phyloP scores from a whole-genome alignment of 768 basidiomycete genomes.

The Antrodiella citrinella region DNA sequence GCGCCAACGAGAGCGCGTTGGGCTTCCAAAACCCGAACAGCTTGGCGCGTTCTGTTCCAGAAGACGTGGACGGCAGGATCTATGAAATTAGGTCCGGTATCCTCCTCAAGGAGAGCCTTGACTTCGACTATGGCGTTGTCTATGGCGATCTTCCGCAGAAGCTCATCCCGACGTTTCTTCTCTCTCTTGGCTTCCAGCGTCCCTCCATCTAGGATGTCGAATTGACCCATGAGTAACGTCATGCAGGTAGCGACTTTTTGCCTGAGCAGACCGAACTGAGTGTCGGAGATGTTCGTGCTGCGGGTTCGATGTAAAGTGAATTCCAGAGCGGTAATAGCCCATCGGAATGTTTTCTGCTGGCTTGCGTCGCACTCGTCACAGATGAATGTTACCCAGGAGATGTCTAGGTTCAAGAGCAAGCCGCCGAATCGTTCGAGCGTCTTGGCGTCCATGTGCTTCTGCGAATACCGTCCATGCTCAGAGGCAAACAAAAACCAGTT shows the following conservation, averaged over 20 bases:
- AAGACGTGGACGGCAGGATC: slow-evolving; percentile 64
- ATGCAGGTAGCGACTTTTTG: slow-evolving; percentile 94
- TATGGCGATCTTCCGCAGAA: slow-evolving; percentile 44
- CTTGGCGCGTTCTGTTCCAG: slow-evolving; percentile 62
- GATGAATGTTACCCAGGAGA: slow-evolving; percentile 97
- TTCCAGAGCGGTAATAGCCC: slow-evolving; percentile 95
- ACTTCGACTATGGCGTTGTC: slow-evolving; percentile 7
- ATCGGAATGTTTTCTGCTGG: slow-evolving; percentile 92
- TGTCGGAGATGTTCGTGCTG: slow-evolving; percentile 76
- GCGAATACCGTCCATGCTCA: slow-evolving; percentile 86
- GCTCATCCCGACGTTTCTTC: slow-evolving; percentile 73
- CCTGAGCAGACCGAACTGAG: slow-evolving; percentile 85
- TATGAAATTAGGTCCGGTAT: slow-evolving; percentile 36
- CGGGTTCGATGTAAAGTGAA: slow-evolving; percentile 85
- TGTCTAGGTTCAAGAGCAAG: slow-evolving; percentile 80
- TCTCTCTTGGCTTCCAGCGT: slow-evolving; percentile 83
- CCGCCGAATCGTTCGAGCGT: slow-evolving; percentile 71
- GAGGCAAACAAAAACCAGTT: slow-evolving; percentile 98
- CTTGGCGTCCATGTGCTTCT: slow-evolving; percentile 76
- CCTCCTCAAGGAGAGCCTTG: slow-evolving; percentile 39
- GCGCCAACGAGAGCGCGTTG: slow-evolving; percentile 49
- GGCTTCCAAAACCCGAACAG: slow-evolving; percentile 58
- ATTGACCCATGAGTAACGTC: slow-evolving; percentile 91
- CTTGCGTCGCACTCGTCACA: slow-evolving; percentile 97
- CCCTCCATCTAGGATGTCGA: slow-evolving; percentile 92